Base-by-base conservation (phyloP, 495 filamentous ascomycete species). In the Aspergillus affinis region DNA sequence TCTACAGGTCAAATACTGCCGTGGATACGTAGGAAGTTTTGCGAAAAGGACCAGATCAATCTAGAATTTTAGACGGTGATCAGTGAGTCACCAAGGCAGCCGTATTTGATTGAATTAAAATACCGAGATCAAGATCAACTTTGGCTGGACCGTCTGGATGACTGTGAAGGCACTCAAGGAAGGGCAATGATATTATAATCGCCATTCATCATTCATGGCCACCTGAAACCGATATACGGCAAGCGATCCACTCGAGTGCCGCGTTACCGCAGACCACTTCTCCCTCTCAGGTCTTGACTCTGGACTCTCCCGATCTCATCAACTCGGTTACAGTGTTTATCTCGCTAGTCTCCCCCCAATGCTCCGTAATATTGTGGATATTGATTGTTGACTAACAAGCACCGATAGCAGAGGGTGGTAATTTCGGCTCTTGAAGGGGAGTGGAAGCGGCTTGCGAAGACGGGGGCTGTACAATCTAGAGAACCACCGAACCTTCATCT, bases 401-500 rank as follows among this genome's bases (percentile, higher is more conserved):
- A 13, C 6, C 32, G 32, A 36, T 36, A 36, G 9, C 32, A 36
- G 2, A 1, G 12, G 0, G 21, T 49, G 50, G 30, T 52, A 29
- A 52, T 27, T 52, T 27, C 21, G 50, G 20, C 21, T n/a, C 26
- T 9, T n/a, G 50, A 52, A 29, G 15, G 21, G 15, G 27, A 49
- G 47, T 26, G 47, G 21, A 21, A 26, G 36, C 36, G 13, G 36
- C 36, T 26, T 52, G 21, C 23, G 21, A 21, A 52, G 23, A n/a
- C 15, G 48, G 48, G 49, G 53, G 21, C 55, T 45, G 41, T 26
- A 41, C 51, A 41, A 55, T 49, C 27, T 55, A 45, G 50, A 49
- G 48, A 49, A 21, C 48, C 48, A 49, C 48, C 36, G 36, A 41
- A 48, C 46, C 47, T 21, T 54, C 32, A 41, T 64, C 36, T 54